Evolutionary conservation across 2,329 filamentous ascomycete genomes (phyloP), one percentile per base, ranked within the genome.

Genomic region (Colletotrichum lini): DNA sequence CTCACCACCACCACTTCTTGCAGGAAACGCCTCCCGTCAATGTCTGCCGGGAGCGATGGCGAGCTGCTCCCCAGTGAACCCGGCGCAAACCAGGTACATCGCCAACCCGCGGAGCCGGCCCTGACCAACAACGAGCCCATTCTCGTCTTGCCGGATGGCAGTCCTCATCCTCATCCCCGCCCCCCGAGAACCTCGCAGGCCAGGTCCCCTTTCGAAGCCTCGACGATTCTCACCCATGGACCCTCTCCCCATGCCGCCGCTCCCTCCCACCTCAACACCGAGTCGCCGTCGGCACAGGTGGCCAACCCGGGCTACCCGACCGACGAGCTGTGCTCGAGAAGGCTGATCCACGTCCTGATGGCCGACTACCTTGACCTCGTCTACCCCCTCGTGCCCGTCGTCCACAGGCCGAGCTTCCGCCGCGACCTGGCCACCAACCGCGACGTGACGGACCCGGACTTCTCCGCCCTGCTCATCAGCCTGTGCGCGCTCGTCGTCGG

Each of bases 301-400:
- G 13, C 18, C 21, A 57, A 13, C 18, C 44, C n/a, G 16, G 63
- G 16, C 45, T 61, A 74, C 15, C 75, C 73, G 3, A 78, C 77
- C 8, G 77, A 78, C 8, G 76, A 78, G 57, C 65, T 78, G 4
- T 78, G 77, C 42, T 76, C 77, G 2, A 73, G 77, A 7, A 50
- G 58, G 4, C 64, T 77, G 9, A 65, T 79, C 45, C 67, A 73
- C 42, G 64, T 64, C 23, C 72, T 79, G 52, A 73, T 78, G 60
- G 67, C 71, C 8, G 76, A 76, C 61, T 78, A 77, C 57, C 70
- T 77, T 8, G 76, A 78, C 40, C 74, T 76, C 10, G 59, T 78
- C 70, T 77, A 78, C 63, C 75, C 76, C 0, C 67, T 78, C 6
- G 70, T 77, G 2, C 77, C 77, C 6, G 73, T 78, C 53, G 73